Conservation (phyloP, 2,329 filamentous ascomycete species). For the Fusarium xylarioides region DNA sequence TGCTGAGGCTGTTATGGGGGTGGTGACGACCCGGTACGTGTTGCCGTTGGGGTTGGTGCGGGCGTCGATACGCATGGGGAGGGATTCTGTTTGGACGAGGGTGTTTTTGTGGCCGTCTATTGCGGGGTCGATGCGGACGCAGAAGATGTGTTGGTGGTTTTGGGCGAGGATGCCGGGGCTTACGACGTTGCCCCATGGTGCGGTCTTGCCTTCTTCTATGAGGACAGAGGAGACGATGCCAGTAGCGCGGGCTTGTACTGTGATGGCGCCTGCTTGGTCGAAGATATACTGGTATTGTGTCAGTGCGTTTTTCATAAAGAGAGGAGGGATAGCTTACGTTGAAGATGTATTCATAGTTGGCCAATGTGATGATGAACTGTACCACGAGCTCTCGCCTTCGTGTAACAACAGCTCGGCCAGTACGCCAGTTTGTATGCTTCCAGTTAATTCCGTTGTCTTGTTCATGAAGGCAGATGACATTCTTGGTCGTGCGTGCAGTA, state of each 20-base stretch:
- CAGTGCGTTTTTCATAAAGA: too few species aligned
- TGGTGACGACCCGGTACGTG: constrained; percentile 52
- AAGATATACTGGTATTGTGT: constrained; percentile 63
- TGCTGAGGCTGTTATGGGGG: constrained; percentile 53
- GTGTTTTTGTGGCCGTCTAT: constrained; percentile 69
- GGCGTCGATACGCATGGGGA: constrained; percentile 54
- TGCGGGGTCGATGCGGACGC: constrained; percentile 70
- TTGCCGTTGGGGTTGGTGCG: constrained; percentile 61
- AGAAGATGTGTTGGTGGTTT: constrained; percentile 77
- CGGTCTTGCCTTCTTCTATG: constrained; percentile 64
- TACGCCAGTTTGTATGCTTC: constrained; percentile 77
- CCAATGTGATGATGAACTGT: constrained; percentile 74
- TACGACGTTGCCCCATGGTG: constrained; percentile 68
- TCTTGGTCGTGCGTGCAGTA: constrained; percentile 54
- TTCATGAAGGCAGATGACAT: constrained; percentile 74
- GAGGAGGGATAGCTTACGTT: constrained; percentile 29
- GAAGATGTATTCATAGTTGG: constrained; percentile 74
- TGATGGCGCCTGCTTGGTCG: constrained; percentile 68
- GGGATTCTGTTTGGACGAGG: constrained; percentile 53
- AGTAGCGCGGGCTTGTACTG: constrained; percentile 70
- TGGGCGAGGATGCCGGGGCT: constrained; percentile 71
- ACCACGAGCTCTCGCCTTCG: constrained; percentile 70
- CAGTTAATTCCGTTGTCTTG: constrained; percentile 76
- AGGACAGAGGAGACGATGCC: constrained; percentile 70
- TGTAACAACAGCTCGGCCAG: constrained; percentile 66